Conservation (phyloP, 2,329 filamentous ascomycete species). For the Venturia pyrina region DNA sequence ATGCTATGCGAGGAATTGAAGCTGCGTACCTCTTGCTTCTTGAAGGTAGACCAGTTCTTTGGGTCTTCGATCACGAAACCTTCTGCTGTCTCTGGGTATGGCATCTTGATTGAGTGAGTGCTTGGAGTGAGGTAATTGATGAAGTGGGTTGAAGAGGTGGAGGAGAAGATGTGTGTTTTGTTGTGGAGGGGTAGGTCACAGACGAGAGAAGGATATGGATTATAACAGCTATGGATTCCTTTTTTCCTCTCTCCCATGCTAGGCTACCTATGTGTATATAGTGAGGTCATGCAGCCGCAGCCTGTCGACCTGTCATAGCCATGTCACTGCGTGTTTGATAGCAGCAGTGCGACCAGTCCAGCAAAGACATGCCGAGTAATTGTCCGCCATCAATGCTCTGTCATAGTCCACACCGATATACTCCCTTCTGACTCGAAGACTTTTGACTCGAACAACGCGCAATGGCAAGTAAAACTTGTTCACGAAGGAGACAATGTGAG, state of each 20-base stretch:
- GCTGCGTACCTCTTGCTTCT: conserved; percentile 41
- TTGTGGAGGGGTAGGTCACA: background rate
- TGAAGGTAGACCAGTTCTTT: conserved; percentile 54
- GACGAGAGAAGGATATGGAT: background rate
- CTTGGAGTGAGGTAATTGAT: background rate
- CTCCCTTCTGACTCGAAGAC: too few relatives aligned
- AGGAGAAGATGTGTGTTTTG: background rate
- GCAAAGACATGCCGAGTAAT: background rate
- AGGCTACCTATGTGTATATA: background rate
- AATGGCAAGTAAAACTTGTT: background rate
- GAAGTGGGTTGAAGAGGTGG: background rate
- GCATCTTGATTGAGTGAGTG: conserved; percentile 27
- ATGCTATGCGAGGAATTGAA: background rate
- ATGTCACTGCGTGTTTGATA: background rate
- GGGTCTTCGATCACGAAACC: conserved; percentile 39
- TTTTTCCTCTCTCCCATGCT: background rate
- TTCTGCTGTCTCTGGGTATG: conserved; percentile 41
- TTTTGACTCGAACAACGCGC: too few relatives aligned
- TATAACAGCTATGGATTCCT: background rate
- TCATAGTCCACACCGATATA: background rate
- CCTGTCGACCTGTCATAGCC: background rate
- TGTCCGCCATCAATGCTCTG: background rate
- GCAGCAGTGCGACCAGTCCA: background rate
- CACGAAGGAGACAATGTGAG: background rate
- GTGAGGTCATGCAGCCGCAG: conserved; percentile 3